Evolutionary conservation across 257 asterid species (phyloP), one percentile per base, ranked within the genome.

Genomic region (Capsicum pubescens): DNA sequence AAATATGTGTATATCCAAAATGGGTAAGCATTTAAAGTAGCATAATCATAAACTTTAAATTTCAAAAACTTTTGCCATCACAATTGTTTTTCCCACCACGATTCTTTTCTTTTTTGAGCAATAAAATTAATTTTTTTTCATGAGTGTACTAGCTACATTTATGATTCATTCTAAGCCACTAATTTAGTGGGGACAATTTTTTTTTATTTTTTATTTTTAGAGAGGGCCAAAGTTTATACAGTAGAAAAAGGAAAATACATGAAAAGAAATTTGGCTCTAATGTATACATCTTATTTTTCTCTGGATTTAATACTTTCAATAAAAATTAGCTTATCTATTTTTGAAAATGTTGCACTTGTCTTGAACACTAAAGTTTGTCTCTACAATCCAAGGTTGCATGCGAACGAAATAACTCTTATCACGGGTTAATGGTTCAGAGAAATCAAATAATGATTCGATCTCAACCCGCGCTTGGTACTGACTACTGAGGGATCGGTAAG

Each of bases 391-490:
- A 50, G 12, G 13, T 50, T 1, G 3, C 9, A 2, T 2, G 55
- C 3, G 13, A 1, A 50, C 3, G 13, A 1, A 50, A 50, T 50
- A 13, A 50, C 4, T 50, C 8, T 9, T 50, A 9, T 50, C 4
- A 50, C 13, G 13, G 9, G 13, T 50, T 69, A 50, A 50, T 9
- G 10, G 56, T 50, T 8, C 56, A 36, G 99, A 96, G 94, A 96
- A 93, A 88, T 96, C 99, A 81, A 94, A 94, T 84, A 96, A 93
- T 58, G 99, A 96, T 85, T 96, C 98, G 63, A 96, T 96, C 87
- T 96, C 99, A 61, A 96, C 99, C 0, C 98, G 95, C 90, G 94
- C 91, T 77, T 96, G 99, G 90, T 96, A 98, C 92, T 94, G 99
- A 86, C 98, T 94, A 83, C 99, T 96, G 92, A 96, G 85, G 80